Percentiles rank a stretch among this genome's conserved stretches.
phyloP scores from a whole-genome alignment of 441 rosid species.

The Corymbia calophylla region DNA sequence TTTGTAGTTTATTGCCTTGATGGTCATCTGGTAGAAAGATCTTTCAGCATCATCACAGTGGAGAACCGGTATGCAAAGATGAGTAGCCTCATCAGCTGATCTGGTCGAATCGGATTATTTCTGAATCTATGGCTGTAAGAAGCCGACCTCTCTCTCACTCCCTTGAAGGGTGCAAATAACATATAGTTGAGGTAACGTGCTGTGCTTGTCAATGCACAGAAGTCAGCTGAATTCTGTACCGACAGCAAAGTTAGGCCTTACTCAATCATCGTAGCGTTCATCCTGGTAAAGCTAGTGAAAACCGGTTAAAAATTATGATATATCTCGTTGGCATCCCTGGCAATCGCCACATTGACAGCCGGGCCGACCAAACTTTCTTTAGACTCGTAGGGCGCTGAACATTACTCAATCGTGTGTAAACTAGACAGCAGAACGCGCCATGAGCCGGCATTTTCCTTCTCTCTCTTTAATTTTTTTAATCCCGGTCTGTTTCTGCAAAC shows the following conservation, averaged over 20 bases:
- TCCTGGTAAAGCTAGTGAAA: background rate
- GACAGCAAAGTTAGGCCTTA: background rate
- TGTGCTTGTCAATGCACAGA: background rate
- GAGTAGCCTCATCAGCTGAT: background rate
- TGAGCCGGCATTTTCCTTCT: background rate
- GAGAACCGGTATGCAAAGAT: background rate
- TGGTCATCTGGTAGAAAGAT: background rate
- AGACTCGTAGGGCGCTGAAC: background rate
- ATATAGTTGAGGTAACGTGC: background rate
- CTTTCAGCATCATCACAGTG: background rate
- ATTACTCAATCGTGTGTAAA: background rate
- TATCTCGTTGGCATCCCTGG: background rate
- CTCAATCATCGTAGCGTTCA: background rate
- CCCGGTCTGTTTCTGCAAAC: background rate
- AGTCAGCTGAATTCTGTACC: background rate
- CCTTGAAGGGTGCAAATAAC: background rate
- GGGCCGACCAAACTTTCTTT: background rate
- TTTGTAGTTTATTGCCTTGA: background rate
- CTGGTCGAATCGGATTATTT: background rate
- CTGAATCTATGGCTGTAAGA: background rate
- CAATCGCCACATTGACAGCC: background rate
- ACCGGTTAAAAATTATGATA: background rate
- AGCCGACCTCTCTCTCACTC: background rate
- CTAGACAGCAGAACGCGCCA: background rate
- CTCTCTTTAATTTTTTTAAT: background rate